A percentile compares a stretch with the other conserved stretches of the same genome.
phyloP scores from a whole-genome alignment of 2,329 filamentous ascomycete species.

The Neoascochyta sp. region DNA sequence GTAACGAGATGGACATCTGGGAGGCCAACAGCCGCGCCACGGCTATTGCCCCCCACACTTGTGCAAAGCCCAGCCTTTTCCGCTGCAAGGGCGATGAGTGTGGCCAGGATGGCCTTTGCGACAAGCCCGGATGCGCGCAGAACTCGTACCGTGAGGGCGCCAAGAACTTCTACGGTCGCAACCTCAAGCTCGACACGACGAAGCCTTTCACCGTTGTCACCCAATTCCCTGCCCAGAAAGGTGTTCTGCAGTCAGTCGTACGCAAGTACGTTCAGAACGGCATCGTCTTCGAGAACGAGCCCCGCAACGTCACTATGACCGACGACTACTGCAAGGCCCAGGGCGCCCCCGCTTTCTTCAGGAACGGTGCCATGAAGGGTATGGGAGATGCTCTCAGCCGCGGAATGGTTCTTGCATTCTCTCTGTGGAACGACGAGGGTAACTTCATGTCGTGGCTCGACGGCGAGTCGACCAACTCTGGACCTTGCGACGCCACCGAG shows the following conservation, averaged over 20 bases:
- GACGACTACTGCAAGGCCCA: slow-evolving; percentile 29
- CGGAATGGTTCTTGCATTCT: slow-evolving; percentile 54
- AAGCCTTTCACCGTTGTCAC: slow-evolving; percentile 63
- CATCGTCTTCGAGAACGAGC: slow-evolving; percentile 56
- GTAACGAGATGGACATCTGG: slow-evolving; percentile 56
- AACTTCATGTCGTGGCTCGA: slow-evolving; percentile 59
- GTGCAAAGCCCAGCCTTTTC: slow-evolving; percentile 45
- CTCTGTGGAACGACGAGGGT: slow-evolving; percentile 54
- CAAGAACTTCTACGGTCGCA: slow-evolving; percentile 26
- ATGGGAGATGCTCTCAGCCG: slow-evolving; percentile 49
- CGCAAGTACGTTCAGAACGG: slow-evolving; percentile 65
- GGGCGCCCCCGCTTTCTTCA: slow-evolving; percentile 27
- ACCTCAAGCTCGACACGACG: slow-evolving; percentile 54
- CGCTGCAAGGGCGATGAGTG: slow-evolving; percentile 44
- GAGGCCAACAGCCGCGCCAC: slow-evolving; percentile 50
- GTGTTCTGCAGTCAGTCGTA: slow-evolving; percentile 58
- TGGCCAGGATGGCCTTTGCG: slow-evolving; percentile 28
- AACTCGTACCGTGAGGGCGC: slow-evolving; percentile 31
- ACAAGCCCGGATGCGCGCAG: slow-evolving; percentile 36
- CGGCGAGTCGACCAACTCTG: slow-evolving; percentile 45
- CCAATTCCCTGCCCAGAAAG: slow-evolving; percentile 60
- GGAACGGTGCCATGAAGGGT: slow-evolving; percentile 42
- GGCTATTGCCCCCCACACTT: slow-evolving; percentile 50
- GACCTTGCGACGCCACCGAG: slow-evolving; percentile 54
- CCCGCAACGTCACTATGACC: slow-evolving; percentile 32